Percentiles rank a stretch among this genome's conserved stretches.
These are phyloP conservation scores for Cryptococcus floricola DNA, from an alignment of 1,284 basidiomycete species.

Conservation along the genomic window DNA sequence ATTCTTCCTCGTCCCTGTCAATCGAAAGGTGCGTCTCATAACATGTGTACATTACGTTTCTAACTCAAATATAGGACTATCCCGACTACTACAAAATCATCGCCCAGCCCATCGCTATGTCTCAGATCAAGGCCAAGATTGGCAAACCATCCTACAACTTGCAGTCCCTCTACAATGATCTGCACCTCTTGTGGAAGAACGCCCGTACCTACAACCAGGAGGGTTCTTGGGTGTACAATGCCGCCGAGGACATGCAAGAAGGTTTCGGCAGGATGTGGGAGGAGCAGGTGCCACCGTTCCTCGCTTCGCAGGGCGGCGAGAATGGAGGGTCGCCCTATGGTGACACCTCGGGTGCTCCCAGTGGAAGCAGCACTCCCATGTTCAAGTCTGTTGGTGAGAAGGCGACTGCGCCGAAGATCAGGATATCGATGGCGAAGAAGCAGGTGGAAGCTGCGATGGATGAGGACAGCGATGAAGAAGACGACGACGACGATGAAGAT, in stretches of 20 bases:
- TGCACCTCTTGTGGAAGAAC: conserved; percentile 84
- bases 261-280: conserved; percentile 62
- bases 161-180: conserved; percentile 70
- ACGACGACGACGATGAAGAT: conserved; percentile 11
- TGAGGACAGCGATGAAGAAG: conserved; percentile 26
- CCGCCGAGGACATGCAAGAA: conserved; percentile 87
- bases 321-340: conserved; percentile 1
- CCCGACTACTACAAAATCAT: conserved; percentile 83
- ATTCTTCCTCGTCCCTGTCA: conserved; percentile 74
- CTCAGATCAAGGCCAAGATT: conserved; percentile 78
- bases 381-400: conserved; percentile 29
- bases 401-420: conserved; percentile 34
- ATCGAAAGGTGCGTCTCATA: conserved; percentile 58
- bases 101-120: conserved; percentile 74
- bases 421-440: conserved; percentile 34
- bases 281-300: conserved; percentile 26
- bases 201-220: conserved; percentile 75
- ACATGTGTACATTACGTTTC: background rate
- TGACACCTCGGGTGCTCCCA: conserved; percentile 15
- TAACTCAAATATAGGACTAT: conserved; percentile 52
- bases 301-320: conserved; percentile 1
- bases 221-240: conserved; percentile 81
- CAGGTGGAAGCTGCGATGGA: conserved; percentile 19
- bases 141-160: conserved; percentile 73
- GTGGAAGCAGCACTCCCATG: conserved; percentile 45